A percentile compares a stretch with the other conserved stretches of the same genome.
These are phyloP conservation scores for Penicillium fimorum DNA, from an alignment of 495 filamentous ascomycete genomes.

Conservation along the genomic window DNA sequence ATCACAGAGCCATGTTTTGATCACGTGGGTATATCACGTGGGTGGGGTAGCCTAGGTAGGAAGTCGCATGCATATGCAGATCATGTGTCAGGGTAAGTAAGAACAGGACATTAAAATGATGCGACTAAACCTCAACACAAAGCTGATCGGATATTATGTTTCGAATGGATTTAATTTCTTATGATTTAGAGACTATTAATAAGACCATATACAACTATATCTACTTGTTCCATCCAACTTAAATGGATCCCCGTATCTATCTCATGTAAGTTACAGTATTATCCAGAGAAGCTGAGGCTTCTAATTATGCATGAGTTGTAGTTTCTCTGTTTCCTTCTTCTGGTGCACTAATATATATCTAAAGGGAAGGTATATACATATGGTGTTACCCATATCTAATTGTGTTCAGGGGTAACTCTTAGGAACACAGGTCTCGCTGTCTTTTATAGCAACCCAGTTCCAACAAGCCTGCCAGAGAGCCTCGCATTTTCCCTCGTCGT, in stretches of 20 bases:
- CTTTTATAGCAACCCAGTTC: slow-evolving; percentile 34
- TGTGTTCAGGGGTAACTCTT: neutral
- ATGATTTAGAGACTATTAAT: neutral
- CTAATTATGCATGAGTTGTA: too few relatives aligned
- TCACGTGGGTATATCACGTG: neutral
- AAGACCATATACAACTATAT: neutral
- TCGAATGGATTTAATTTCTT: too few relatives aligned
- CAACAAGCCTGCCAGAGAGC: slow-evolving; percentile 43
- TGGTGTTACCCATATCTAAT: neutral
- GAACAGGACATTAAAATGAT: neutral
- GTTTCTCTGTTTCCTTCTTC: too few relatives aligned
- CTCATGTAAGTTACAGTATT: neutral
- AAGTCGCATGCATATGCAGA: neutral
- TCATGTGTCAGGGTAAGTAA: neutral
- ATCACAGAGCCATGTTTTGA: neutral
- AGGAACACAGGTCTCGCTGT: slow-evolving; percentile 8
- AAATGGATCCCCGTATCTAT: neutral
- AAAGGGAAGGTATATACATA: too few relatives aligned
- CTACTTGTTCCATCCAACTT: neutral
- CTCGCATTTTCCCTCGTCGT: slow-evolving; percentile 40
- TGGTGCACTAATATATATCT: too few relatives aligned
- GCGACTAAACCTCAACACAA: neutral
- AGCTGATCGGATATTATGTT: neutral
- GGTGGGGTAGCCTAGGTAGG: neutral
- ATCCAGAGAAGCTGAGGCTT: neutral